Conservation (phyloP, 2,329 filamentous ascomycete species). For the Pyrenochaeta sp. region DNA sequence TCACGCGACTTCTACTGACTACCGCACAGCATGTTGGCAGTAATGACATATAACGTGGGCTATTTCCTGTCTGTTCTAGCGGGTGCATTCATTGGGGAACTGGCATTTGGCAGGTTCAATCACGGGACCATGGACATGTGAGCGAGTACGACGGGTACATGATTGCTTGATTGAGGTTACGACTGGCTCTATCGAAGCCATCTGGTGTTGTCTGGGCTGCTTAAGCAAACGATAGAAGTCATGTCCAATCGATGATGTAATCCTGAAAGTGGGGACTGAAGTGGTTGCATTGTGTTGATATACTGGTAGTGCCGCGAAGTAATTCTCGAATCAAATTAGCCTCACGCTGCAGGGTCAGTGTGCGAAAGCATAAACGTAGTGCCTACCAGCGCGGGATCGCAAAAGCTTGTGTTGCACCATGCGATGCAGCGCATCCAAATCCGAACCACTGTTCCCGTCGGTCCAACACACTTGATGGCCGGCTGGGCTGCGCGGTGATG, state of each 20-base stretch:
- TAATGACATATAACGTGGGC: conserved; percentile 89
- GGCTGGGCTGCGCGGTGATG: not conserved
- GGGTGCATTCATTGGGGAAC: conserved; percentile 84
- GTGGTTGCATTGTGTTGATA: conserved; percentile 12
- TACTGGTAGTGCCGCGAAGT: not conserved
- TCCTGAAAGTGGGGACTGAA: not conserved
- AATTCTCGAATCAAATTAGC: conserved; percentile 23
- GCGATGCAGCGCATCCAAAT: not conserved
- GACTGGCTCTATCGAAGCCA: not conserved
- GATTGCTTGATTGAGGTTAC: not conserved
- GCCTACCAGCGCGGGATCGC: conserved; percentile 9
- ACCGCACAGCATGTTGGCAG: conserved; percentile 78
- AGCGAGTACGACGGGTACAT: not conserved
- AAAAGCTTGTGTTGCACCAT: not conserved
- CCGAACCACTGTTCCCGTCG: conserved; percentile 7
- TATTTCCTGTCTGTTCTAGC: conserved; percentile 84
- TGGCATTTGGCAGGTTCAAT: conserved; percentile 76
- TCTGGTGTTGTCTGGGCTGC: not conserved
- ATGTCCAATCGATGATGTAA: not conserved
- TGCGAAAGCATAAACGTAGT: not conserved
- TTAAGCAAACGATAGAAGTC: not conserved
- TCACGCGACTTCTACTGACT: conserved; percentile 22
- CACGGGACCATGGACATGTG: conserved; percentile 43
- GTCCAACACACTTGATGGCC: not conserved
- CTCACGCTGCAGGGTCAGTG: conserved; percentile 3